Evolutionary conservation across 768 basidiomycete genomes (phyloP), one percentile per base, ranked within the genome.

Genomic region (Phylloporus arenicola): DNA sequence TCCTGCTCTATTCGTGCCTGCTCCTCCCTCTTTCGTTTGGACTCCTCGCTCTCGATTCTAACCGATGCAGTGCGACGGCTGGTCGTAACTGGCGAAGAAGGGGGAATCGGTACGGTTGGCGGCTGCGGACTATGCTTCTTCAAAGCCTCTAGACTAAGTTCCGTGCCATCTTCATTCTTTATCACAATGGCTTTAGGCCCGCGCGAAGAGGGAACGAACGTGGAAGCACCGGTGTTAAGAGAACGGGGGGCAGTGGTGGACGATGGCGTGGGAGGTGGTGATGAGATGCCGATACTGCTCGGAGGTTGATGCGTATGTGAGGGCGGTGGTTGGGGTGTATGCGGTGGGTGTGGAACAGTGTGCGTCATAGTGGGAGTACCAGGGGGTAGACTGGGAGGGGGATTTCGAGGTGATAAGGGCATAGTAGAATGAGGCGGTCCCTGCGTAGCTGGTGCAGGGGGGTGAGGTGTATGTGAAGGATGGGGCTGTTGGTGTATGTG

Each of bases 371-470:
- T 85, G n/a, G 88, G 85, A 1, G 87, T 88, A 27, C 79, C 80
- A 12, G 86, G 82, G 5, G 80, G 82, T 16, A 85, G 59, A 43
- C 59, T 69, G 12, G 71, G 72, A 43, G 77, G 73, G 30, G 75
- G 78, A 59, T 77, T 82, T 55, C 84, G 80, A 33, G 87, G 86
- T 14, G 87, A 88, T 74, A 88, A 79, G 5, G 84, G 75, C 68
- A 83, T 78, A 45, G 69, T 69, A 29, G 70, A 55, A 57, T 80
- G 75, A 43, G 74, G 75, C 24, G 73, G 75, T 27, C 70, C 61
- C 43, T 70, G 73, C 50, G 70, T 61, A n/a, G 65, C 59, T 19
- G 64, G 61, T 1, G 70, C 65, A 27, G 65, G 61, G 22, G 63
- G 68, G 22, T 70, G 54, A 60, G 75, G 71, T 6, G 76, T 76